Conservation (phyloP, 1,284 basidiomycete genomes). For the Apiotrichum veenhuisii region DNA sequence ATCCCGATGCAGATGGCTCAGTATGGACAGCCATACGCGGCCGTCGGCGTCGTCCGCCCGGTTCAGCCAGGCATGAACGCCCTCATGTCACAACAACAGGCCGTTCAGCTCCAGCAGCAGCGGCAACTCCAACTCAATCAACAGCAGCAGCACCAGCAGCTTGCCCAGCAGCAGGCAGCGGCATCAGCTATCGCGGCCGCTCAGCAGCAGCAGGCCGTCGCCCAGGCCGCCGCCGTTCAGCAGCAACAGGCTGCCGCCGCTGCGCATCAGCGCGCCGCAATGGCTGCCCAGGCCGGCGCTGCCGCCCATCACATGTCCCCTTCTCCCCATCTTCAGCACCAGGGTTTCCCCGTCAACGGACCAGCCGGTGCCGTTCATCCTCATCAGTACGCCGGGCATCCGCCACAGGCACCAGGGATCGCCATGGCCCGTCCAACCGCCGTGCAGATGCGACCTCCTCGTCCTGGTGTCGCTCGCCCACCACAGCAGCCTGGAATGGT, state of each 20-base stretch:
- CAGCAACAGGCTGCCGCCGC: constrained; percentile 4
- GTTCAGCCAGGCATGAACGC: constrained; percentile 16
- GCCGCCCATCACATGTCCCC: constrained; percentile 25
- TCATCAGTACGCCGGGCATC: constrained; percentile 19
- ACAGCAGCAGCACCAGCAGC: constrained; percentile 20
- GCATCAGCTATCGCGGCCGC: constrained; percentile 15
- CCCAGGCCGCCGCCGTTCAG: not conserved
- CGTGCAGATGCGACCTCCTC: constrained; percentile 19
- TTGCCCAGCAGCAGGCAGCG: constrained; percentile 13
- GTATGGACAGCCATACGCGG: constrained; percentile 21
- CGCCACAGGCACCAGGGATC: constrained; percentile 19
- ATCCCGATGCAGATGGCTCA: constrained; percentile 22
- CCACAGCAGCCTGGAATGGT: constrained; percentile 12
- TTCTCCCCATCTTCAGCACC: constrained; percentile 42
- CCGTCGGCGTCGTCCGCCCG: constrained; percentile 17
- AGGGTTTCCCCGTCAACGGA: constrained; percentile 32
- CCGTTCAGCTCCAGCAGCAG: constrained; percentile 19
- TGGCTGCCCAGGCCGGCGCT: constrained; percentile 8
- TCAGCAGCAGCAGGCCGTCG: constrained; percentile 14
- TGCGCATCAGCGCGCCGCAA: constrained; percentile 2
- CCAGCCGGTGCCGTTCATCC: constrained; percentile 19
- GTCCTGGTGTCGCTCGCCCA: constrained; percentile 12
- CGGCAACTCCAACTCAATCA: constrained; percentile 19
- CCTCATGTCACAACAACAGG: constrained; percentile 19
- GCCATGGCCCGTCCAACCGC: constrained; percentile 10